phyloP scores from a whole-genome alignment of 164 flowering plant genomes.

The Kalanchoe fedtschenkoi region DNA sequence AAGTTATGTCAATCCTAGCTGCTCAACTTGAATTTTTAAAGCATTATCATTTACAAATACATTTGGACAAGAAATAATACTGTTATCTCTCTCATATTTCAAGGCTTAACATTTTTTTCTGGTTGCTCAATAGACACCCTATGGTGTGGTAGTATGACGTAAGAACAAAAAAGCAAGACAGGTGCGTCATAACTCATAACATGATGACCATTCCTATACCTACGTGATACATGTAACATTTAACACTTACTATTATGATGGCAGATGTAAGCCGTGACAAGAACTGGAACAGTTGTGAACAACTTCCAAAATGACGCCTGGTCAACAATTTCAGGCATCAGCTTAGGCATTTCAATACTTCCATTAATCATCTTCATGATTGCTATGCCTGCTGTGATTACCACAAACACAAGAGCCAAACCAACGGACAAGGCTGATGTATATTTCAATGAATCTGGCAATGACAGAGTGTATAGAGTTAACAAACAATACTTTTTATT shows the following conservation, averaged over 20 bases:
- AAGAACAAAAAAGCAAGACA: not conserved
- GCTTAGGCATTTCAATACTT: constrained; percentile 38
- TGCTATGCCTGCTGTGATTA: constrained; percentile 41
- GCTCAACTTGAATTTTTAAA: too few species aligned
- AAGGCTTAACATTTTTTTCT: not conserved
- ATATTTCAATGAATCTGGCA: constrained; percentile 59
- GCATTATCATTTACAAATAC: too few species aligned
- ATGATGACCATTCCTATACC: not conserved
- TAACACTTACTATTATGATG: constrained; percentile 53
- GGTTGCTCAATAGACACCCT: not conserved
- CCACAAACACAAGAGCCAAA: constrained; percentile 63
- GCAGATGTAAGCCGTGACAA: constrained; percentile 72
- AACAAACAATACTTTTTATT: not conserved
- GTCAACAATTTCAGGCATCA: constrained; percentile 39
- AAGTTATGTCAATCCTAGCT: too few species aligned
- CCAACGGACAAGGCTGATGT: constrained; percentile 73
- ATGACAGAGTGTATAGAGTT: constrained; percentile 6
- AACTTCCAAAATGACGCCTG: constrained; percentile 64
- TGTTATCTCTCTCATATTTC: not conserved
- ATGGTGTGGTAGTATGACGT: not conserved
- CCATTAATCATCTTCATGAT: constrained; percentile 37
- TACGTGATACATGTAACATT: not conserved
- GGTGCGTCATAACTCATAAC: too few species aligned
- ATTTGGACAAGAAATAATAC: not conserved
- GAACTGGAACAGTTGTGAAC: constrained; percentile 53